Evolutionary conservation across 2,329 filamentous ascomycete species (phyloP), one percentile per base, ranked within the genome.

Genomic region (Dactylellina haptotyla): DNA sequence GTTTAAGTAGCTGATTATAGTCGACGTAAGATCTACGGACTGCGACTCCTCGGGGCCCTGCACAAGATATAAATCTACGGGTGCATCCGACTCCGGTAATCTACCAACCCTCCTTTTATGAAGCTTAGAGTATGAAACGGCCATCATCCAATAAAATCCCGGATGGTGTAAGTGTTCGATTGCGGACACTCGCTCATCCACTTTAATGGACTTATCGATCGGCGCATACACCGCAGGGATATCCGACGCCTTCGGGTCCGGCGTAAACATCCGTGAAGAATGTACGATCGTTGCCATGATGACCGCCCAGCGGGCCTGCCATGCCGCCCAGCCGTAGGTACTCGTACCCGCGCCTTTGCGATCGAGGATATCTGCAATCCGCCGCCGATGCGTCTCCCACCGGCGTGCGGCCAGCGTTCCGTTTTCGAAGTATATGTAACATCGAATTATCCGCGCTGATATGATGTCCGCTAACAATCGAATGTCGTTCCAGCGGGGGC

Each of bases 311-410:
- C 91, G 86, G 41, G 91, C 88, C 81, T 97, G 90, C 93, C 94
- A 99, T 1, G 94, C 93, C 78, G 92, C 87, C 91, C 93, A 98
- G 4, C 92, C 92, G 80, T 98, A 98, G 76, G 92, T 96, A 30
- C 88, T 87, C 1, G 91, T 93, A 0, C 94, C 94, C 77, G 91
- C 91, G 2, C 93, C 93, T 76, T 90, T 88, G 16, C 91, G 86
- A 78, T 97, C 92, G 14, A 97, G 84, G 58, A 97, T 87, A 77
- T 92, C 90, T 63, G 85, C 85, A 75, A 94, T 88, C 64, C 89
- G 87, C 63, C 88, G 86, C 73, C 89, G 87, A 80, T 98, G 96
- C 37, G 84, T 84, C 67, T 89, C 85, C 94, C 94, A 98, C 63
- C 89, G 87, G 63, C 91, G 87, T 4, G 91, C 90, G 2, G 93